phyloP scores from a whole-genome alignment of 306 rosid genomes.

The Fragaria nilgerrensis region DNA sequence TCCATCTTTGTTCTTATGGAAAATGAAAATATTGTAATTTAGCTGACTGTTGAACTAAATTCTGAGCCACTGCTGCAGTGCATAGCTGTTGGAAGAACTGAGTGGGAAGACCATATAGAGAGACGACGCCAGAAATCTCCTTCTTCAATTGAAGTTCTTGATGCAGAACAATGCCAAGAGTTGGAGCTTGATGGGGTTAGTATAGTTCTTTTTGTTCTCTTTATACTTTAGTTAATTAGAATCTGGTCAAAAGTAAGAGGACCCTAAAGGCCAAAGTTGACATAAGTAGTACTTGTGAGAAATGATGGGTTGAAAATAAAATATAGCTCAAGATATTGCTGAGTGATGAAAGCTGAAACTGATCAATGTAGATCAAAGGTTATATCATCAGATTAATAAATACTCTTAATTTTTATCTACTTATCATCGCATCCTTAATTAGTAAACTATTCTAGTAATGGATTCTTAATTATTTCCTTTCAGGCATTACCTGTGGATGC shows the following conservation, averaged over 20 bases:
- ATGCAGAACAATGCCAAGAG: constrained; percentile 30
- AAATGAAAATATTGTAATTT: neutral
- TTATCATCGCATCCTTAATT: neutral
- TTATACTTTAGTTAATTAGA: neutral
- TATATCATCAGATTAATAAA: neutral
- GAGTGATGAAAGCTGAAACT: neutral
- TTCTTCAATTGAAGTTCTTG: constrained; percentile 31
- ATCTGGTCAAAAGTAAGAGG: neutral
- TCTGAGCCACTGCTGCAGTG: constrained; percentile 35
- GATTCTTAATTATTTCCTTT: neutral
- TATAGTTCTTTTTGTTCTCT: neutral
- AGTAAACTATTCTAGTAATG: neutral
- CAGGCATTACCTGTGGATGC: constrained; percentile 31
- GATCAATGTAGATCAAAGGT: neutral
- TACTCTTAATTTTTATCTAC: neutral
- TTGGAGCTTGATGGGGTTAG: constrained; percentile 45
- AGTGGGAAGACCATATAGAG: constrained; percentile 43
- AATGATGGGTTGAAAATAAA: neutral
- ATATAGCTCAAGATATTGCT: neutral
- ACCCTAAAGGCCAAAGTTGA: neutral
- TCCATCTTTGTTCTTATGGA: neutral
- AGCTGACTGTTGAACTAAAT: constrained; percentile 3
- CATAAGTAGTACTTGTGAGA: neutral
- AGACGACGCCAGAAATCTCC: constrained; percentile 44
- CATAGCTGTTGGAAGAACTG: constrained; percentile 32